Evolutionary conservation across 163 green algal genomes (phyloP).

Genomic region (Chlamydomonas reinhardtii): DNA sequence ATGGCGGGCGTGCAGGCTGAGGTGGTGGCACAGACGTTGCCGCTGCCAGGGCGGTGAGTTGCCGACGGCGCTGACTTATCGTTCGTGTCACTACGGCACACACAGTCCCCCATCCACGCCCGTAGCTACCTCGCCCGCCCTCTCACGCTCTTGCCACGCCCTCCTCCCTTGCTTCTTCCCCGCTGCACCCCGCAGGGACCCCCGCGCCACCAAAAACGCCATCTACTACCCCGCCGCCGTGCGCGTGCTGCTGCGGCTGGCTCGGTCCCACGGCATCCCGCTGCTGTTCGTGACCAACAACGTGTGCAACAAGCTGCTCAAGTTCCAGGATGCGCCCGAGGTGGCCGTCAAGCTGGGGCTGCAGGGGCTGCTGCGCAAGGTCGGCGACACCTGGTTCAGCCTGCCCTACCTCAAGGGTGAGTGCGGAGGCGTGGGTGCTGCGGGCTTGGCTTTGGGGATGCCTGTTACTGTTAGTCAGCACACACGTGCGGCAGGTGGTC

Average conservation of each 20-base stretch:
- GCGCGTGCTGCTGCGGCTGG: slow-evolving; percentile 48
- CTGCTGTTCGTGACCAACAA: slow-evolving; percentile 70
- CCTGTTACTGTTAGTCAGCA: not conserved
- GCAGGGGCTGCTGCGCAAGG: slow-evolving; percentile 21
- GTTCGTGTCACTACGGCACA: too few relatives aligned
- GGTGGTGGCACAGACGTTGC: slow-evolving; percentile 43
- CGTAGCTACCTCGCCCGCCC: not conserved
- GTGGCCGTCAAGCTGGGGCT: slow-evolving; percentile 25
- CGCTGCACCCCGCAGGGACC: slow-evolving; percentile 22
- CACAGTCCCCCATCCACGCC: not conserved
- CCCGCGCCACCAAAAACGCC: slow-evolving; percentile 62
- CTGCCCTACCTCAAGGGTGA: slow-evolving; percentile 47
- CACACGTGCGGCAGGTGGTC: not conserved
- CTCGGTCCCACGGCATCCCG: slow-evolving; percentile 34
- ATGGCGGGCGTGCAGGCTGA: slow-evolving; percentile 62
- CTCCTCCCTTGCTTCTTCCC: not conserved
- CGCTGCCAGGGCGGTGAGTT: slow-evolving; percentile 54
- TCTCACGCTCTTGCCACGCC: too few relatives aligned
- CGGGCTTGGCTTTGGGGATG: not conserved
- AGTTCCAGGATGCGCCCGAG: slow-evolving; percentile 52
- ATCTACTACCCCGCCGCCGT: slow-evolving; percentile 57
- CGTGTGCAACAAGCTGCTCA: slow-evolving; percentile 63
- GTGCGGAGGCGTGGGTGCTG: not conserved
- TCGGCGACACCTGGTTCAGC: slow-evolving; percentile 51
- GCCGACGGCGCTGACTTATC: not conserved